phyloP scores from a whole-genome alignment of 768 basidiomycete species.

The Pleurotus pulmonarius region DNA sequence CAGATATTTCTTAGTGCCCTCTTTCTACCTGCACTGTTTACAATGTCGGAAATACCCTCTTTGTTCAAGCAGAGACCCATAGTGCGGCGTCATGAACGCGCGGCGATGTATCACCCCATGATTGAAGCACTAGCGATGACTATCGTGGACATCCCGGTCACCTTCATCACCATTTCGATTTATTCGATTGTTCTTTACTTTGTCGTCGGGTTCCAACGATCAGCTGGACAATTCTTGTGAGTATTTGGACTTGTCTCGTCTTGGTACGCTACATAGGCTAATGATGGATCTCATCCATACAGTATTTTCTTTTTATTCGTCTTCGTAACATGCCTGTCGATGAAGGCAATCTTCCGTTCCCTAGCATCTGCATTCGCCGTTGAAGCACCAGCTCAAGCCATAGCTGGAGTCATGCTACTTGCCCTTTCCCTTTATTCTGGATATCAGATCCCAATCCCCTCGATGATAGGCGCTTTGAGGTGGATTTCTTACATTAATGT shows the following conservation, averaged over 20 bases:
- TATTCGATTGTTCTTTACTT: conserved; percentile 59
- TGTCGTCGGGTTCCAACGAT: conserved; percentile 50
- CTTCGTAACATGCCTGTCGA: conserved; percentile 52
- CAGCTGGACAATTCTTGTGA: conserved; percentile 63
- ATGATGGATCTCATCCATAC: not conserved
- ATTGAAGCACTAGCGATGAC: conserved; percentile 47
- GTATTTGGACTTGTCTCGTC: conserved; percentile 16
- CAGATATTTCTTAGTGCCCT: conserved; percentile 18
- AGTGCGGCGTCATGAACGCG: conserved; percentile 49
- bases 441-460: conserved; percentile 44
- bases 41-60: conserved; percentile 49
- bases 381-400: conserved; percentile 59
- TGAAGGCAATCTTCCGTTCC: conserved; percentile 75
- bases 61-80: conserved; percentile 59
- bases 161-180: conserved; percentile 14
- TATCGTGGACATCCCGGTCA: not conserved
- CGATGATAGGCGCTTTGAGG: conserved; percentile 64
- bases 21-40: conserved; percentile 34
- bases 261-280: not conserved
- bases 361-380: conserved; percentile 56
- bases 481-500: conserved; percentile 69
- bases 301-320: conserved; percentile 60
- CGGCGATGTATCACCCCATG: conserved; percentile 61
- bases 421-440: conserved; percentile 21
- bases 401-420: conserved; percentile 40